Evolutionary conservation across 2,329 filamentous ascomycete species (phyloP).

Genomic region (Colletotrichum acutatum): DNA sequence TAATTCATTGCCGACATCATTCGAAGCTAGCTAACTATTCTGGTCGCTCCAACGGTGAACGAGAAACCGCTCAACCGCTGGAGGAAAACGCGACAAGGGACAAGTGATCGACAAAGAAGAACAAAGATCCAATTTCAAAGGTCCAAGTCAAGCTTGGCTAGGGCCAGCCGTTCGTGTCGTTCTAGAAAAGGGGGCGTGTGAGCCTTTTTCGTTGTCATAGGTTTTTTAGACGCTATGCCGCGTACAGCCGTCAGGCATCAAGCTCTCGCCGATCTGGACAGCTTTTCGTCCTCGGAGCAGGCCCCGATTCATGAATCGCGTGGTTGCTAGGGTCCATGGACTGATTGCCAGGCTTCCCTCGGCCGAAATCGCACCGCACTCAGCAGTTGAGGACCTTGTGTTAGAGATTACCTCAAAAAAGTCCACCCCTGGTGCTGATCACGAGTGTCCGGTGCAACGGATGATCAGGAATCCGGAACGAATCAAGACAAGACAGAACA

Average conservation of each 20-base stretch:
- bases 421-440: background rate
- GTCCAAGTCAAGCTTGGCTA: background rate
- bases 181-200: background rate
- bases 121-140: background rate
- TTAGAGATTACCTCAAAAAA: background rate
- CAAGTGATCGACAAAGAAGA: slow-evolving; percentile 8
- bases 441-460: background rate
- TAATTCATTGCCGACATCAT: slow-evolving; percentile 1
- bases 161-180: background rate
- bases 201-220: background rate
- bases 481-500: background rate
- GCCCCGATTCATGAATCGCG: slow-evolving; percentile 24
- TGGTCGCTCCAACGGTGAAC: background rate
- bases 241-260: background rate
- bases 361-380: background rate
- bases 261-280: background rate
- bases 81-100: background rate
- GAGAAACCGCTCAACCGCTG: slow-evolving; percentile 15
- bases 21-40: background rate
- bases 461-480: background rate
- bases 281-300: background rate
- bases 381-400: background rate
- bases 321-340: background rate
- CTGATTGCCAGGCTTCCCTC: background rate
- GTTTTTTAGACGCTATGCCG: background rate